These are phyloP conservation scores for Pichia heedii DNA, from an alignment of 805 yeast species.

Conservation along the genomic window DNA sequence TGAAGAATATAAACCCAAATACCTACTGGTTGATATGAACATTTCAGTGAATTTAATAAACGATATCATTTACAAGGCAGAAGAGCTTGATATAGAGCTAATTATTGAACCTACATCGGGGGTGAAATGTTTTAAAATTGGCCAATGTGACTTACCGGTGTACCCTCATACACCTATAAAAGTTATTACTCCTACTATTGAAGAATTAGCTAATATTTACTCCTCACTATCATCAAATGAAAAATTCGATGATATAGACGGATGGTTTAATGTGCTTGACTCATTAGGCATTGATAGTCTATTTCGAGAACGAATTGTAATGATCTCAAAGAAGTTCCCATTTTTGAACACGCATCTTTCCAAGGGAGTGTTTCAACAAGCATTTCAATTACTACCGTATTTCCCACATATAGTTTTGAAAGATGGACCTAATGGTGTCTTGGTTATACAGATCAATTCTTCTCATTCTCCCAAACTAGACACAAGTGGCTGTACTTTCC, in stretches of 20 bases:
- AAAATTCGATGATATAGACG: conserved; percentile 41
- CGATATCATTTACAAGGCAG: conserved; percentile 26
- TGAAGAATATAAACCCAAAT: conserved; percentile 33
- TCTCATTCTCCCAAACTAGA: neutral
- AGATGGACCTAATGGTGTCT: conserved; percentile 57
- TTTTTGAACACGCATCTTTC: conserved; percentile 23
- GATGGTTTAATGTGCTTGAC: conserved; percentile 74
- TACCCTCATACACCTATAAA: conserved; percentile 40
- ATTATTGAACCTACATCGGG: conserved; percentile 74
- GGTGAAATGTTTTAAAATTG: conserved; percentile 47
- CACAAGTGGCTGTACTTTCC: neutral
- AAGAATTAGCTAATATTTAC: conserved; percentile 51
- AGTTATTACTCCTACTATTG: conserved; percentile 59
- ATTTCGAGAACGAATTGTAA: conserved; percentile 39
- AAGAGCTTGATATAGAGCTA: conserved; percentile 23
- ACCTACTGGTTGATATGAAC: conserved; percentile 62
- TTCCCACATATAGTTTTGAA: conserved; percentile 59
- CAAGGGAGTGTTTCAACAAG: conserved; percentile 52
- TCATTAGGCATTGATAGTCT: conserved; percentile 38
- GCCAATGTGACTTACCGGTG: conserved; percentile 28
- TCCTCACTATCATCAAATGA: conserved; percentile 34
- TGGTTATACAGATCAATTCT: conserved; percentile 29
- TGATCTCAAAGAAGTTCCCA: conserved; percentile 20
- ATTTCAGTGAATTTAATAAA: conserved; percentile 36
- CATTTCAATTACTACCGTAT: conserved; percentile 66